These are phyloP conservation scores for Epichloe hybrida DNA, from an alignment of 2,329 filamentous ascomycete genomes.

Conservation along the genomic window DNA sequence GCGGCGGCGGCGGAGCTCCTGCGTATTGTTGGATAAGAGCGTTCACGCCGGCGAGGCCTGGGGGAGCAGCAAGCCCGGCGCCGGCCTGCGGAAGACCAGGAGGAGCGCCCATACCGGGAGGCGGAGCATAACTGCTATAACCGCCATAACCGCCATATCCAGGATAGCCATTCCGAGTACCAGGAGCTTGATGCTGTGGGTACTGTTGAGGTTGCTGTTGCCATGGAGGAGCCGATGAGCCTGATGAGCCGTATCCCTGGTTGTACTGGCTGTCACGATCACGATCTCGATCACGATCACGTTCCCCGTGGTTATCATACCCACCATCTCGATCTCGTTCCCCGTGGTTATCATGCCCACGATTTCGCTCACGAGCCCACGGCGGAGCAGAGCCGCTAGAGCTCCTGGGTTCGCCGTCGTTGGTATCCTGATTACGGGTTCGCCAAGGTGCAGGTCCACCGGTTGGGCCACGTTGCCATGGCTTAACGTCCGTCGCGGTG, in stretches of 20 bases:
- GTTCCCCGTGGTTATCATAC: constrained; percentile 2
- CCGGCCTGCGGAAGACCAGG: constrained; percentile 29
- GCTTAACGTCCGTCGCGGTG: constrained; percentile 51
- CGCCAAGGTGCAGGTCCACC: constrained; percentile 77
- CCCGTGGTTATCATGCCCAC: constrained; percentile 27
- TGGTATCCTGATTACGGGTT: constrained; percentile 37
- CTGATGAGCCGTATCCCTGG: constrained; percentile 11
- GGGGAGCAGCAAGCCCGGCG: constrained; percentile 40
- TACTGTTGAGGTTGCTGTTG: constrained; percentile 29
- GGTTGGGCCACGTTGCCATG: constrained; percentile 79
- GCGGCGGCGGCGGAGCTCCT: constrained; percentile 47
- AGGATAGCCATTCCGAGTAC: constrained; percentile 43
- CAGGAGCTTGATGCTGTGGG: constrained; percentile 36
- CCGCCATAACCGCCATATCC: constrained; percentile 33
- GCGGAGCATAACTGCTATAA: constrained; percentile 33
- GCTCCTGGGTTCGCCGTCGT: constrained; percentile 30
- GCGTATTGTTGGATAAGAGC: constrained; percentile 56
- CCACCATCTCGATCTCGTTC: constrained; percentile 8
- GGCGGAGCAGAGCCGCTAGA: constrained; percentile 38
- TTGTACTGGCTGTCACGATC: constrained; percentile 16
- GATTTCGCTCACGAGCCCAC: constrained; percentile 49
- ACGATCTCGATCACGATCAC: background rate
- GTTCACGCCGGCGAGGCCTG: constrained; percentile 45
- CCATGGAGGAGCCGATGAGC: constrained; percentile 13
- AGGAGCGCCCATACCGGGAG: constrained; percentile 27